A percentile compares a stretch with the other conserved stretches of the same genome.
phyloP scores from a whole-genome alignment of 768 basidiomycete genomes.

The Lyophyllum shimeji region DNA sequence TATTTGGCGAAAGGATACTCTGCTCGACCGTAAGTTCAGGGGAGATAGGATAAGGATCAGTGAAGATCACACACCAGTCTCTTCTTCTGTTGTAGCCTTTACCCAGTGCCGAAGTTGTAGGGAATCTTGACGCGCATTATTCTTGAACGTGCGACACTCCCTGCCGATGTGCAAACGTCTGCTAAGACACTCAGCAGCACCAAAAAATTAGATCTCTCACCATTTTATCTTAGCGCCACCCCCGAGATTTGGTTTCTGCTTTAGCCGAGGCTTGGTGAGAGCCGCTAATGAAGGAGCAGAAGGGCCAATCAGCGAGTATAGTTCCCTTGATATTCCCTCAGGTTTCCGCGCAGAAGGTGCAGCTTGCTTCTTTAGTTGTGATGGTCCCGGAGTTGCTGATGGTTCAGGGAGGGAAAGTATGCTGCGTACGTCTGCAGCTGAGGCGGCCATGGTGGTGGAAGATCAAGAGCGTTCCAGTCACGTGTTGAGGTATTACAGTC shows the following conservation, averaged over 20 bases:
- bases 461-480: conserved; percentile 9
- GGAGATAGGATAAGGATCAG: background rate
- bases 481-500: conserved; percentile 5
- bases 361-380: conserved; percentile 47
- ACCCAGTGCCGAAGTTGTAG: conserved; percentile 85
- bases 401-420: conserved; percentile 66
- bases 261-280: conserved; percentile 77
- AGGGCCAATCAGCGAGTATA: conserved; percentile 94
- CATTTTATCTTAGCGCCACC: conserved; percentile 68
- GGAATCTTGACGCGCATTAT: conserved; percentile 64
- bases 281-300: conserved; percentile 84
- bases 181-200: background rate
- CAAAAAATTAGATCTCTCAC: conserved; percentile 34
- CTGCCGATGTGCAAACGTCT: conserved; percentile 36
- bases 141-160: conserved; percentile 76
- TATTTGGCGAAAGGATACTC: conserved; percentile 86
- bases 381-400: conserved; percentile 39
- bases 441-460: conserved; percentile 52
- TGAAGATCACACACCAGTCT: conserved; percentile 44
- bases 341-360: conserved; percentile 59
- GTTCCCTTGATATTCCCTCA: conserved; percentile 89
- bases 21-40: conserved; percentile 23
- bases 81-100: conserved; percentile 56
- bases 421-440: conserved; percentile 82
- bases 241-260: conserved; percentile 81